Base-by-base conservation (phyloP, 441 rosid genomes). In the Raphanus hybrid region DNA sequence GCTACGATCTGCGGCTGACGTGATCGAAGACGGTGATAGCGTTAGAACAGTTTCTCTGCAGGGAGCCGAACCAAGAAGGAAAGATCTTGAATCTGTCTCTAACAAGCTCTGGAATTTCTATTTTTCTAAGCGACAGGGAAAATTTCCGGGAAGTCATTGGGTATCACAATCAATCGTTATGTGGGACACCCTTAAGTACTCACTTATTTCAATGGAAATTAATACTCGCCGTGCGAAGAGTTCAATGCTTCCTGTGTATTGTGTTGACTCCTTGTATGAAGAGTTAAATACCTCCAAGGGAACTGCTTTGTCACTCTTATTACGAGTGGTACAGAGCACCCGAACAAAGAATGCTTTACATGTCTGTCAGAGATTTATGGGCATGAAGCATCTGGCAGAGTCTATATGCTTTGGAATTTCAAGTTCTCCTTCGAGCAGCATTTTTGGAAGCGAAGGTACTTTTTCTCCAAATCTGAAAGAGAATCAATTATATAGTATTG, bases 131-230 rank as follows among this genome's bases (percentile, higher is more conserved):
- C 82, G 75, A 61, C 84, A 67, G 73, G 89, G 91, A 70, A 83
- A 76, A 66, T 62, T 76, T 73, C 79, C 73, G 34, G 85, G 78
- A 81, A 82, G 85, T 74, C 64, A 79, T 1, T 84, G 89, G 84
- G 64, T 83, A 64, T 84, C 86, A 74, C 87, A 82, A 64, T 85
- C 91, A 61, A 75, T 90, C 80, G 77, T 93, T 48, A 85, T 97
- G 90, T 97, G 99, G 99, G 97, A 97, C 84, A 88, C 93, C 39
- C 97, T 97, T 20, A 90, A 87, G 81, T 94, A 92, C 83, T 88
- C 99, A 65, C 90, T 97, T 58, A 83, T 85, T 64, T 91, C 98
- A 27, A 87, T 91, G 78, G 99, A 97, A 85, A 84, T 91, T 79
- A 85, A 90, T 71, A 83, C 89, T 64, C 98, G 98, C 34, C 73